Evolutionary conservation across 768 basidiomycete species (phyloP).

Genomic region (Tricholoma flavovirens): DNA sequence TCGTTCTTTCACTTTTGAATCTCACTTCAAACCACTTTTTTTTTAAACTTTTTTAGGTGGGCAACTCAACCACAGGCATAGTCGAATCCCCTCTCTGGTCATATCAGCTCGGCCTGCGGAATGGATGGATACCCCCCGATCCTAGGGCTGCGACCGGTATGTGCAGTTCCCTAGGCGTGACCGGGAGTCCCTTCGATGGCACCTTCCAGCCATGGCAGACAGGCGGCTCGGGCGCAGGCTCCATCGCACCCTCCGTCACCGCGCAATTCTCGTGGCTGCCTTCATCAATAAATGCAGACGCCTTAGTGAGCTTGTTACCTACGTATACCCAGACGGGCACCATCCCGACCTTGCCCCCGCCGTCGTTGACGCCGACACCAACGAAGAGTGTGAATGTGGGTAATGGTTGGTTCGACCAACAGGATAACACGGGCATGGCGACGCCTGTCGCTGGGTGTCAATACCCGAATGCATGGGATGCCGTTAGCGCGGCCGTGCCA

Average conservation of each 20-base stretch:
- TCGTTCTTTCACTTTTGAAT: neutral
- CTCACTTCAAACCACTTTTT: neutral
- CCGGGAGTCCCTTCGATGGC: constrained; percentile 32
- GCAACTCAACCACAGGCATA: constrained; percentile 28
- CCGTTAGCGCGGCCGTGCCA: constrained; percentile 28
- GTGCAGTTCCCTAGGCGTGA: constrained; percentile 52
- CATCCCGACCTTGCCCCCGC: constrained; percentile 47
- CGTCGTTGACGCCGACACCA: constrained; percentile 31
- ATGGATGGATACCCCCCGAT: constrained; percentile 49
- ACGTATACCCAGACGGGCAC: constrained; percentile 66
- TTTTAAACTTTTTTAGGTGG: constrained; percentile 24
- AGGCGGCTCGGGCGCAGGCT: constrained; percentile 55
- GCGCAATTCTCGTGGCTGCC: constrained; percentile 57
- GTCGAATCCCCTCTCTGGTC: constrained; percentile 47
- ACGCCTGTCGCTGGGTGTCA: constrained; percentile 48
- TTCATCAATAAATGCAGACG: constrained; percentile 35
- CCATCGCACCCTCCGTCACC: constrained; percentile 39
- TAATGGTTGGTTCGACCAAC: constrained; percentile 53
- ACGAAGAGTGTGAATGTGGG: constrained; percentile 36
- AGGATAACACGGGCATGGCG: constrained; percentile 42
- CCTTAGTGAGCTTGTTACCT: constrained; percentile 44
- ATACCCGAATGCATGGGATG: constrained; percentile 47
- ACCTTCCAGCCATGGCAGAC: constrained; percentile 57
- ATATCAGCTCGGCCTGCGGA: constrained; percentile 36
- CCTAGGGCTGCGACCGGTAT: constrained; percentile 46